These are phyloP conservation scores for Kickxella alabastrina DNA, from an alignment of 192 early-diverging fungal species.

Conservation along the genomic window DNA sequence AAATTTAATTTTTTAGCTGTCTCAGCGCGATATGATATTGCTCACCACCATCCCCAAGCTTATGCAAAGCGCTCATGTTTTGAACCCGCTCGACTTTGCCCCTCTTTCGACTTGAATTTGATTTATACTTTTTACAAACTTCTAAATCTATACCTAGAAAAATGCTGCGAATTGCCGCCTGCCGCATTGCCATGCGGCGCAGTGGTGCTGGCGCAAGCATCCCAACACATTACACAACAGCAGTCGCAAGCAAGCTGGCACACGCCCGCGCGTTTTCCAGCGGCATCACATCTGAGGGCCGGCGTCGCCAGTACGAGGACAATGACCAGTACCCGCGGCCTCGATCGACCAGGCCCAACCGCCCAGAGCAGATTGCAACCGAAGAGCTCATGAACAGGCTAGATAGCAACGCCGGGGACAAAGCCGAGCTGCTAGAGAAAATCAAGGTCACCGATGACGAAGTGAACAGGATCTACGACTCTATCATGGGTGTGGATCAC, in stretches of 20 bases:
- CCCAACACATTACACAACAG: neutral
- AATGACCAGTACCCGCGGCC: slow-evolving; percentile 37
- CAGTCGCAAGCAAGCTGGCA: slow-evolving; percentile 4
- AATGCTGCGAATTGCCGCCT: slow-evolving; percentile 28
- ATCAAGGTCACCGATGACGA: slow-evolving; percentile 42
- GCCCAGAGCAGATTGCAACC: slow-evolving; percentile 23
- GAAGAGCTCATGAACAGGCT: slow-evolving; percentile 11
- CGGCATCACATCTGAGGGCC: slow-evolving; percentile 2
- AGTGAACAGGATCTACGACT: slow-evolving; percentile 38
- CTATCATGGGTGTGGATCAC: slow-evolving; percentile 26
- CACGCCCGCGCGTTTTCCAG: slow-evolving; percentile 2
- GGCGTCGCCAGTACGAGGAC: slow-evolving; percentile 21
- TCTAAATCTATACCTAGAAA: no score
- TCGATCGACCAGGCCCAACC: slow-evolving; percentile 9
- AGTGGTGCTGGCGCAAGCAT: no score
- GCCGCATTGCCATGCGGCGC: slow-evolving; percentile 7
- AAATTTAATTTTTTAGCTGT: no score
- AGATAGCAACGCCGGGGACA: neutral
- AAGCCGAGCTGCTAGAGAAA: slow-evolving; percentile 10
- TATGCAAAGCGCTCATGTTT: no score
- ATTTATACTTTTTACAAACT: no score
- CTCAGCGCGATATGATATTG: no score
- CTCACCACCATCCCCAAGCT: no score
- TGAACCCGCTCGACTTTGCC: no score
- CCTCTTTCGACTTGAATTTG: no score